Base-by-base conservation (phyloP, 2,329 filamentous ascomycete species). In the Fusarium anthophilum region DNA sequence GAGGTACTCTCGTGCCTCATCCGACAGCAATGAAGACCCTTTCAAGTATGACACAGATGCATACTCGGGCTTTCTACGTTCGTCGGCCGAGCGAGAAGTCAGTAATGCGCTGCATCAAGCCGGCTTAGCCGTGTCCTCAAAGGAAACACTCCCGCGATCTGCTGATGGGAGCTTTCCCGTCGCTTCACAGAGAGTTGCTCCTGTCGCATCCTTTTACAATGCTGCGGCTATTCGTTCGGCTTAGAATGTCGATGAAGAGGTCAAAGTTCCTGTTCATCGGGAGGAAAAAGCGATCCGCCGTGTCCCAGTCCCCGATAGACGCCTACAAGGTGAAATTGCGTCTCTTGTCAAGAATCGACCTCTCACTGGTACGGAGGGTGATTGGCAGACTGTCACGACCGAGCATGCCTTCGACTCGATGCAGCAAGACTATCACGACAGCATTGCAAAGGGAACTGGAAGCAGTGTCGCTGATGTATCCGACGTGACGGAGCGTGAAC, bases 401-500 rank as follows among this genome's bases (percentile, higher is more conserved):
- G 82, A 82, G 18, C 73, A 76, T 28, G 65, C 70, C 15, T 65
- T 77, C 58, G 65, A 75, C 26, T 64, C 72, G 15, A 61, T 74
- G 60, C 70, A 72, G 32, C 73, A 66, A 43, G 71, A 76, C 47
- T 69, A 74, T 44, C 77, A 79, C 28, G 62, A 76, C 62, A 73
- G 73, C 37, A 57, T 78, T 66, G 72, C 69, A 54, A 79, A 79
- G 60, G 80, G 78, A 26, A 79, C 79, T 20, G 84, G 85, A 15
- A 86, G 83, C 70, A 87, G 86, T 63, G 72, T 87, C 28, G 86
- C 86, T 6, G 82, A 87, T 66, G 81, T 83, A 12, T 86, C 86
- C 2, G 85, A 87, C 48, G 69, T 70, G 14, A 66, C 65, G 17
- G 66, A 71, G 28, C 77, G 65, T 35, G 70, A 73, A 10, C 61